phyloP scores from a whole-genome alignment of 352 stramenopile species.

The Vaucheria bursata region DNA sequence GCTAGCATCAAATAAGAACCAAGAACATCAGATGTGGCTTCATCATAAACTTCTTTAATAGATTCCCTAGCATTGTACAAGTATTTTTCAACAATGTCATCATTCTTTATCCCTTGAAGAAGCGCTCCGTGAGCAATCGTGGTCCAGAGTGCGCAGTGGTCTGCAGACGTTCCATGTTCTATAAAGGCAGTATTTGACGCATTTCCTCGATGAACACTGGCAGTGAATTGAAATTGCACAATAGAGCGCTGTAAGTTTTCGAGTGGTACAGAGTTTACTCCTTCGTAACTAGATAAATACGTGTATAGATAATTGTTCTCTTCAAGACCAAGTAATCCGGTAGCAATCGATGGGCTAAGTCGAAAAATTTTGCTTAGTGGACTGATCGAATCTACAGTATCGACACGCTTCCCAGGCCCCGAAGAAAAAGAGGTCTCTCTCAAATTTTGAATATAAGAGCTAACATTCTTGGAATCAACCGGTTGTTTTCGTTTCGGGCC shows the following conservation, averaged over 20 bases:
- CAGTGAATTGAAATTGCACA: neutral
- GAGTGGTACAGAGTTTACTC: neutral
- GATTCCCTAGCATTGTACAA: neutral
- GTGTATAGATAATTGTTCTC: neutral
- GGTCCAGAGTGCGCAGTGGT: neutral
- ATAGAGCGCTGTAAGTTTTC: neutral
- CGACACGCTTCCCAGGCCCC: neutral
- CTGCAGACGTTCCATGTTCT: neutral
- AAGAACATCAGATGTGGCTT: neutral
- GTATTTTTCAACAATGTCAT: neutral
- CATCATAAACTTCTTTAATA: neutral
- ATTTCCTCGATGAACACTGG: neutral
- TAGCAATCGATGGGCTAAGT: constrained; percentile 21
- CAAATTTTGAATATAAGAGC: neutral
- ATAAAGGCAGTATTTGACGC: neutral
- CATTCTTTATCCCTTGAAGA: neutral
- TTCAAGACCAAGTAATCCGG: constrained; percentile 16
- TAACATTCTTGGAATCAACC: neutral
- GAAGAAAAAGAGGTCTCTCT: neutral
- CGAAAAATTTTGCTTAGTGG: neutral
- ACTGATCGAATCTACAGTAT: neutral
- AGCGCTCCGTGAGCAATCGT: neutral
- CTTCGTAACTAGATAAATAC: neutral
- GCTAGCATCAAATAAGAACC: neutral
- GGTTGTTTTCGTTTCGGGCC: neutral